phyloP scores from a whole-genome alignment of 228 moss, liverwort and hornwort genomes.

The Sphagnum magellanicum region DNA sequence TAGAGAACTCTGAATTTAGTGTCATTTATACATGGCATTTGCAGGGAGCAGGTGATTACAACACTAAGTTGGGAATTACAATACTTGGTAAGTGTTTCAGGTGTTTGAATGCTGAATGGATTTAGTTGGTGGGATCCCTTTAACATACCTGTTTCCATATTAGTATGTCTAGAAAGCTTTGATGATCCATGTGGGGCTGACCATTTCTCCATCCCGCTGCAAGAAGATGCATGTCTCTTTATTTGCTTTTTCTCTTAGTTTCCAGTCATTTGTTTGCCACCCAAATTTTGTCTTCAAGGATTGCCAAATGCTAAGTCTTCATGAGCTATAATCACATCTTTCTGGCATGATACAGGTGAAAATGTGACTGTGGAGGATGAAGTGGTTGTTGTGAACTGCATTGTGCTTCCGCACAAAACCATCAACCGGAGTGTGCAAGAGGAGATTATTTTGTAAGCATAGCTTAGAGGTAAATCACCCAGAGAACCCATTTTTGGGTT shows the following conservation, averaged over 20 bases:
- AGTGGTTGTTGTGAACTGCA: conserved; percentile 95
- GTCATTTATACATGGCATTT: not conserved
- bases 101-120: not conserved
- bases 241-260: no score
- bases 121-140: no score
- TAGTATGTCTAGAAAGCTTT: no score
- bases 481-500: no score
- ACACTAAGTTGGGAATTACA: conserved; percentile 87
- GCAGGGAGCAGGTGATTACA: conserved; percentile 89
- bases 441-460: conserved; percentile 76
- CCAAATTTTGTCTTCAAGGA: no score
- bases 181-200: no score
- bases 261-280: no score
- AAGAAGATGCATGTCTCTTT: no score
- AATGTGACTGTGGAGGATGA: conserved; percentile 94
- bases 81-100: conserved; percentile 64
- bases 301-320: no score
- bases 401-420: conserved; percentile 85
- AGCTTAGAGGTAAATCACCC: not conserved
- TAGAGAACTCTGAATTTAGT: not conserved
- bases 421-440: conserved; percentile 80
- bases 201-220: no score
- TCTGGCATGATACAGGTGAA: conserved; percentile 48
- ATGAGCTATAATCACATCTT: no score
- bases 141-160: no score